Conservation (phyloP, 1,284 basidiomycete genomes). For the Sanghuangporus weigelae region DNA sequence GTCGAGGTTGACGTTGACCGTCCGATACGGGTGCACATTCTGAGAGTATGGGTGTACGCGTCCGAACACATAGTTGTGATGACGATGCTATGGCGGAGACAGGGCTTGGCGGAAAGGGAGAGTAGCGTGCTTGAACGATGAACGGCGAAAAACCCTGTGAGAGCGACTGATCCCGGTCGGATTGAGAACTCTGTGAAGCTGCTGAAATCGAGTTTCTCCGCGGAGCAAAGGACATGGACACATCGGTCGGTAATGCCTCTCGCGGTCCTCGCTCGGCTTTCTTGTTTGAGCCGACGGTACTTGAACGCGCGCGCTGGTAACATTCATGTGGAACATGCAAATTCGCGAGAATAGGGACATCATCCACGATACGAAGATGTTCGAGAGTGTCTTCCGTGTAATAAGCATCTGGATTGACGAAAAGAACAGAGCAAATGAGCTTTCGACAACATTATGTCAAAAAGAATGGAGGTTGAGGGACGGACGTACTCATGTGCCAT, state of each 20-base stretch:
- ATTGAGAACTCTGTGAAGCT: slow-evolving; percentile 14
- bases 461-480: neutral
- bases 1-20: neutral
- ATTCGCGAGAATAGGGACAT: slow-evolving; percentile 45
- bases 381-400: slow-evolving; percentile 59
- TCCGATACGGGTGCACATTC: neutral
- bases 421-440: neutral
- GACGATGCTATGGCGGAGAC: slow-evolving; percentile 3
- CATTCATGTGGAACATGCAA: slow-evolving; percentile 52
- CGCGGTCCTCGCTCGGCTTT: slow-evolving; percentile 8
- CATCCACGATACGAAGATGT: slow-evolving; percentile 51
- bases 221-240: slow-evolving; percentile 8
- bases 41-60: neutral
- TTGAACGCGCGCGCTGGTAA: slow-evolving; percentile 57
- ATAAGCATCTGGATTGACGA: slow-evolving; percentile 51
- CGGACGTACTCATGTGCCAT: slow-evolving; percentile 19
- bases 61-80: neutral
- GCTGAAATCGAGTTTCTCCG: slow-evolving; percentile 17
- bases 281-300: slow-evolving; percentile 8
- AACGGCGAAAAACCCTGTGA: slow-evolving; percentile 5
- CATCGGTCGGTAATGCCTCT: slow-evolving; percentile 2
- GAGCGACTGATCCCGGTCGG: slow-evolving; percentile 10
- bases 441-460: neutral
- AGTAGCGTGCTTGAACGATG: slow-evolving; percentile 5
- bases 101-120: slow-evolving; percentile 15